Evolutionary conservation across 768 basidiomycete genomes (phyloP), one percentile per base, ranked within the genome.

Genomic region (Infundibulicybe gibba): DNA sequence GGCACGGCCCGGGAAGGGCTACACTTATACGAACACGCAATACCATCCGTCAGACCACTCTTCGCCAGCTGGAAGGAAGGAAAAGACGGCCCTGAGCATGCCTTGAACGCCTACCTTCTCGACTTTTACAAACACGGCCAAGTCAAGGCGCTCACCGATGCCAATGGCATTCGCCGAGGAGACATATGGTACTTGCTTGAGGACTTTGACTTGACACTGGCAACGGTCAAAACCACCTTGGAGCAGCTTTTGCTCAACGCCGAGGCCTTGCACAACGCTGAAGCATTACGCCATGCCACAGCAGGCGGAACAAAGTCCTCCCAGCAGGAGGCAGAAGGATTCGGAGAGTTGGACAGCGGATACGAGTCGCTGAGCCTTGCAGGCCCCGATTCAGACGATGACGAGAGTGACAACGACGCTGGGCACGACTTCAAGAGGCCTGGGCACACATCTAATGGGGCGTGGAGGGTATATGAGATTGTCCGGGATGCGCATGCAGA

Each of bases 61-160:
- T 21, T 50, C 32, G 16, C 47, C 39, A 9, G 34, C 33, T 19
- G 32, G 32, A 21, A 15, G 2, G 35, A 46, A 11, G 44, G 40
- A 11, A 55, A 52, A 2, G 45, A 56, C 11, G 41, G 33, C 32
- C 16, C 20, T 17, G 53, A 58, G 41, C 53, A 61, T 41, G 53
- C 57, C 1, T 67, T 85, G 39, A 87, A 87, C 49, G 85, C 81
- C 0, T 85, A 85, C 54, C 59, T 87, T 13, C 64, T 77, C 39
- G 87, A 89, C 55, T 89, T 86, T 62, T 86, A 76, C 56, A 72
- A 59, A 0, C 87, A 88, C 48, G 87, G 85, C 0, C 81, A 83
- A 55, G 63, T 67, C 6, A 56, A 61, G 2, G 66, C 78, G 1
- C 59, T 86, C 31, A 67, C 65, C 10, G 51, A 51, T 0, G 79